phyloP scores from a whole-genome alignment of 805 yeast genomes.

The Saturnispora mendoncae region DNA sequence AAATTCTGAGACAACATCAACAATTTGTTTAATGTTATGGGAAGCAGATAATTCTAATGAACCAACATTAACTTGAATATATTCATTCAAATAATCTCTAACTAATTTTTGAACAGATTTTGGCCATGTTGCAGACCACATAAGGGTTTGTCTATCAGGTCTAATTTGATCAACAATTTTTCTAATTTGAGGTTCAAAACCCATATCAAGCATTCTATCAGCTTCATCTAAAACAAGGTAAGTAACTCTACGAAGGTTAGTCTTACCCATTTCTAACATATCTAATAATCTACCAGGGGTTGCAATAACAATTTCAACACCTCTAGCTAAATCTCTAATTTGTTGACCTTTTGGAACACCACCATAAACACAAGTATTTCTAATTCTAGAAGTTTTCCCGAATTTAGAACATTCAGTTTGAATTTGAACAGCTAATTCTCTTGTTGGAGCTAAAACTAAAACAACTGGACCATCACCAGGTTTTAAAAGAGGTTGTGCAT shows the following conservation, averaged over 20 bases:
- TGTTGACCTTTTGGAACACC: constrained; percentile 99
- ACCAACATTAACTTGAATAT: constrained; percentile 94
- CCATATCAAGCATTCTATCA: constrained; percentile 99
- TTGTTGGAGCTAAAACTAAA: constrained; percentile 92
- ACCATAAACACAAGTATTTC: constrained; percentile 97
- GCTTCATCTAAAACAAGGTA: constrained; percentile 98
- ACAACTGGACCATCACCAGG: constrained; percentile 98
- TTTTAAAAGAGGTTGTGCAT: constrained; percentile 89
- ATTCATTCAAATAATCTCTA: constrained; percentile 82
- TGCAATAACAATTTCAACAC: constrained; percentile 93
- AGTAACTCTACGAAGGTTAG: constrained; percentile 92
- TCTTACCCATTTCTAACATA: constrained; percentile 91
- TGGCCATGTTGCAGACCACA: constrained; percentile 99
- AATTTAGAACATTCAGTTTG: constrained; percentile 94
- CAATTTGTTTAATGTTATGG: constrained; percentile 87
- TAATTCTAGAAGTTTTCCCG: constrained; percentile 83
- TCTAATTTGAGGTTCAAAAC: constrained; percentile 99
- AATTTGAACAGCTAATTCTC: constrained; percentile 97
- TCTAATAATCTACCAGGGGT: constrained; percentile 99
- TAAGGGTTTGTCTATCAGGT: constrained; percentile 97
- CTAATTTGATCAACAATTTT: constrained; percentile 93
- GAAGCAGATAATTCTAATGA: constrained; percentile 94
- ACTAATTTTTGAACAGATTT: constrained; percentile 93
- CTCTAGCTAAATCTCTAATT: constrained; percentile 90
- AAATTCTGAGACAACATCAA: constrained; percentile 83